A percentile compares a stretch with the other conserved stretches of the same genome.
phyloP scores from a whole-genome alignment of 495 filamentous ascomycete species.

The Amphirosellinia nigrospora region DNA sequence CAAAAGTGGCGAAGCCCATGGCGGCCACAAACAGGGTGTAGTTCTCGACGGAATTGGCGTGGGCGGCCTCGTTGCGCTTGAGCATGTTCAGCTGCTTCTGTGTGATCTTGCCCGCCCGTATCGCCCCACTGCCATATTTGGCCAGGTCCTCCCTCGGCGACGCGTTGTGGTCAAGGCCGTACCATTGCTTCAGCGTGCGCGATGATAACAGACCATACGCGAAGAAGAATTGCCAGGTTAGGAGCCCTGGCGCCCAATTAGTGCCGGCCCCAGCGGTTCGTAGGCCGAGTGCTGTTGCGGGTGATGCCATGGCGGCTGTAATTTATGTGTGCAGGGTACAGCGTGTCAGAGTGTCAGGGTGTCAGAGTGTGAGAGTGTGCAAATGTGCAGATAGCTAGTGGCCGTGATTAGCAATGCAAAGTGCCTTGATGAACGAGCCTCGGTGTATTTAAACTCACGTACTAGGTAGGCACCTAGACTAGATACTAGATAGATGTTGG shows the following conservation, averaged over 20 bases:
- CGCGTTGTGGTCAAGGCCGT: constrained; percentile 57
- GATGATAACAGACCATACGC: constrained; percentile 54
- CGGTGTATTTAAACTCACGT: too few relatives aligned
- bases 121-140: constrained; percentile 53
- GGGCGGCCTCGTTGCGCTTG: constrained; percentile 54
- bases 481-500: not conserved
- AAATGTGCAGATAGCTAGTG: not conserved
- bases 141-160: constrained; percentile 53
- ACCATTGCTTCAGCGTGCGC: constrained; percentile 49
- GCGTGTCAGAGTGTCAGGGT: not conserved
- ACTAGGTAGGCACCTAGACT: not conserved
- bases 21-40: constrained; percentile 54
- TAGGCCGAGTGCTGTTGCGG: constrained; percentile 27
- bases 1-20: constrained; percentile 40
- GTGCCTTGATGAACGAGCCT: not conserved
- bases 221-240: constrained; percentile 55
- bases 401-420: not conserved
- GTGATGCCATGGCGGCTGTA: constrained; percentile 28
- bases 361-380: too few relatives aligned
- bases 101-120: constrained; percentile 56
- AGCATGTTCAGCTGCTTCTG: constrained; percentile 51
- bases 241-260: constrained; percentile 48
- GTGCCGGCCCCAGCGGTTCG: constrained; percentile 17
- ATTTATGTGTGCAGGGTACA: not conserved
- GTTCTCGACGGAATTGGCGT: constrained; percentile 57